These are phyloP conservation scores for Coix lacrymajobi DNA, from an alignment of 176 grass and related monocot genomes.

Conservation along the genomic window DNA sequence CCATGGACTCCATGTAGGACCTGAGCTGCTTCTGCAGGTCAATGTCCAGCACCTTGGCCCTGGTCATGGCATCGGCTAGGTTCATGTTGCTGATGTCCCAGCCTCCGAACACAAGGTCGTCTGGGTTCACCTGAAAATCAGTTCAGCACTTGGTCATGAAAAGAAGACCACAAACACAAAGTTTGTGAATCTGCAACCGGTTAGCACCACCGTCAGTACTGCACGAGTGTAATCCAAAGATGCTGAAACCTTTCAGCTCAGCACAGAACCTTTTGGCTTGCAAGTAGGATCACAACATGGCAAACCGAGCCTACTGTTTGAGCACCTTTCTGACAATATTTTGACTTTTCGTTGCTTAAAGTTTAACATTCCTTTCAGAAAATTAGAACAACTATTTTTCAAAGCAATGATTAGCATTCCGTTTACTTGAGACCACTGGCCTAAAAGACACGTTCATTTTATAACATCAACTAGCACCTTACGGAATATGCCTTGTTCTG, in stretches of 20 bases:
- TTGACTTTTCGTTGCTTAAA: neutral
- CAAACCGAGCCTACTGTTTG: neutral
- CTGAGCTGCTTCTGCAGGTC: conserved; percentile 98
- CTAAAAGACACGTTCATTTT: neutral
- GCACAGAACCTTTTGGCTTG: neutral
- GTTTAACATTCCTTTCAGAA: neutral
- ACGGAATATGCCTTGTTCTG: neutral
- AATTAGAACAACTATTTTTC: neutral
- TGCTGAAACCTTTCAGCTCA: conserved; percentile 12
- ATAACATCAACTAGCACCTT: neutral
- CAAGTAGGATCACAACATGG: conserved; percentile 5
- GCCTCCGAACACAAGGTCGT: conserved; percentile 83
- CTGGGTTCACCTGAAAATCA: conserved; percentile 75
- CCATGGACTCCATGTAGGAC: conserved; percentile 94
- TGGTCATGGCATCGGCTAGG: conserved; percentile 91
- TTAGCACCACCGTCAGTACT: neutral
- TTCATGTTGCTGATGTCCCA: conserved; percentile 99
- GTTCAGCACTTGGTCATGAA: neutral
- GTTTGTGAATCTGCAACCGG: neutral
- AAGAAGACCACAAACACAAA: too few relatives aligned
- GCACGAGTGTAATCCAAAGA: neutral
- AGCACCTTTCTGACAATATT: neutral
- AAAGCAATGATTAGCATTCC: neutral
- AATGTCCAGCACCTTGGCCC: conserved; percentile 92
- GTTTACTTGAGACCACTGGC: neutral